Conservation (phyloP, 2,329 filamentous ascomycete species). For the Albifimbria verrucaria region DNA sequence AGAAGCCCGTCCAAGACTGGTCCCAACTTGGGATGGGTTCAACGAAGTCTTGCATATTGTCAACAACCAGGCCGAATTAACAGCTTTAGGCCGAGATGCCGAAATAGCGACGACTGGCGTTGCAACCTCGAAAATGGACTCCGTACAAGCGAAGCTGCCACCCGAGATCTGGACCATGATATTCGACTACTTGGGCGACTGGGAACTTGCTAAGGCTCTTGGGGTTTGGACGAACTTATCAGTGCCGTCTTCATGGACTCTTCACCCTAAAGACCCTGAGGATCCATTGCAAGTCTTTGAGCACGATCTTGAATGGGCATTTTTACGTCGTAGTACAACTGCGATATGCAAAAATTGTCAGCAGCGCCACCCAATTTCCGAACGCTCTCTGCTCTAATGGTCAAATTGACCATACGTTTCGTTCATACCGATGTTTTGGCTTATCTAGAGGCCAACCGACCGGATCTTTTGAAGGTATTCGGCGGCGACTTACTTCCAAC, state of each 20-base stretch:
- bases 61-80: slow-evolving; percentile 72
- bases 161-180: slow-evolving; percentile 89
- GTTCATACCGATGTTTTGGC: slow-evolving; percentile 75
- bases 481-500: slow-evolving; percentile 83
- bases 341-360: slow-evolving; percentile 72
- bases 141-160: slow-evolving; percentile 55
- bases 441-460: slow-evolving; percentile 59
- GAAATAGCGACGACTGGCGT: slow-evolving; percentile 46
- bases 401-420: slow-evolving; percentile 90
- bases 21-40: slow-evolving; percentile 61
- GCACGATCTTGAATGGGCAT: slow-evolving; percentile 79
- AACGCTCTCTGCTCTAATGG: slow-evolving; percentile 73
- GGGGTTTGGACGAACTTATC: slow-evolving; percentile 76
- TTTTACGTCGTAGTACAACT: slow-evolving; percentile 67
- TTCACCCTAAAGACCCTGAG: slow-evolving; percentile 54
- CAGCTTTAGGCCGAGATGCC: slow-evolving; percentile 70
- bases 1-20: slow-evolving; percentile 44
- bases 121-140: slow-evolving; percentile 28
- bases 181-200: slow-evolving; percentile 79
- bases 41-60: slow-evolving; percentile 71
- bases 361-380: slow-evolving; percentile 66
- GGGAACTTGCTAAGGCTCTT: slow-evolving; percentile 82
- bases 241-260: slow-evolving; percentile 67
- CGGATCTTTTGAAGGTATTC: slow-evolving; percentile 79
- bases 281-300: slow-evolving; percentile 69